These are phyloP conservation scores for Penicillium argentinense DNA, from an alignment of 495 filamentous ascomycete genomes.

Conservation along the genomic window DNA sequence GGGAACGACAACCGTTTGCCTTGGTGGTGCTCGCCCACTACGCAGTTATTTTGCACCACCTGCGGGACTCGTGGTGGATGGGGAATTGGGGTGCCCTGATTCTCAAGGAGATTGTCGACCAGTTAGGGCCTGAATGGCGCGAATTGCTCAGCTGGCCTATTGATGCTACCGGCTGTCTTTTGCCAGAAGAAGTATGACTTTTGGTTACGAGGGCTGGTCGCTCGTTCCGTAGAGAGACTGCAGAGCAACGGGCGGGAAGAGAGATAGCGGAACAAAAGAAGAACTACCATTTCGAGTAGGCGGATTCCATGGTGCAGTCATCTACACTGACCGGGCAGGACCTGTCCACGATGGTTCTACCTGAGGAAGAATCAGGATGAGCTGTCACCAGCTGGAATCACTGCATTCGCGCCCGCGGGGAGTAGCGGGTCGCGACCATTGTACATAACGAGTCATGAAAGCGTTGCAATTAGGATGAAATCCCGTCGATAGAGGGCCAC, in stretches of 20 bases:
- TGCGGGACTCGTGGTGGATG: conserved; percentile 55
- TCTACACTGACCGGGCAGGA: too few species aligned
- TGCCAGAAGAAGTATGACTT: conserved; percentile 11
- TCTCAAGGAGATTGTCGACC: conserved; percentile 31
- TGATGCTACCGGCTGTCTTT: conserved; percentile 40
- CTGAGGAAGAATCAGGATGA: not conserved
- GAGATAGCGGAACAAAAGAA: too few species aligned
- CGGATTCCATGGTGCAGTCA: not conserved
- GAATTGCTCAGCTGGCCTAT: conserved; percentile 38
- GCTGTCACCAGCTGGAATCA: not conserved
- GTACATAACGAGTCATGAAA: conserved; percentile 24
- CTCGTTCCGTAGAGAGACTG: too few species aligned
- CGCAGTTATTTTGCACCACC: conserved; percentile 47
- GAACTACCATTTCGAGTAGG: not conserved
- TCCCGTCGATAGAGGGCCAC: conserved; percentile 6
- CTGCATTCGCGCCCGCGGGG: conserved; percentile 3
- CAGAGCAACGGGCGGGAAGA: too few species aligned
- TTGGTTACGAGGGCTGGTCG: too few species aligned
- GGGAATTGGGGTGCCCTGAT: conserved; percentile 41
- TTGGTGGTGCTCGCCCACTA: conserved; percentile 53
- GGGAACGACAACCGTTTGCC: conserved; percentile 52
- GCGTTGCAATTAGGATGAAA: conserved; percentile 22
- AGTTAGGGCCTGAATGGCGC: conserved; percentile 33
- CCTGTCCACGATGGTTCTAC: not conserved
- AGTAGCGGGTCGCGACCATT: conserved; percentile 8